Conservation (phyloP, 129 eudicot genomes). For the Flaveria sonorensis region DNA sequence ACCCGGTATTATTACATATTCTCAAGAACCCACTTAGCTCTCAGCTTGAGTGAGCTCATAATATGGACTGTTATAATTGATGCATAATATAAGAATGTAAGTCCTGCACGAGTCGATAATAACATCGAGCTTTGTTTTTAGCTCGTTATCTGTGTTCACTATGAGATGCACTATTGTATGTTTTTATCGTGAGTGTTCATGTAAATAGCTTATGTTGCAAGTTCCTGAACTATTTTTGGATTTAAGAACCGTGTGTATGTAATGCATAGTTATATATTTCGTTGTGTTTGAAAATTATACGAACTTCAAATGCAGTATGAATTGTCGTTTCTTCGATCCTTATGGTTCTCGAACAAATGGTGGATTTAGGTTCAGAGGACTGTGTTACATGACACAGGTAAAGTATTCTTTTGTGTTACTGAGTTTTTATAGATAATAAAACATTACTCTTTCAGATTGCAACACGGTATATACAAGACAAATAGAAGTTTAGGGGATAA, state of each 20-base stretch:
- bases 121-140: constrained; percentile 12
- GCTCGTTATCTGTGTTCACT: constrained; percentile 14
- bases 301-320: too few species aligned
- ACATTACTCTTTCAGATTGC: too few species aligned
- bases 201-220: constrained; percentile 25
- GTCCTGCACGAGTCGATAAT: constrained; percentile 21
- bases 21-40: constrained; percentile 14
- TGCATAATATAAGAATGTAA: constrained; percentile 21
- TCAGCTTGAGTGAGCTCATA: constrained; percentile 25
- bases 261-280: neutral
- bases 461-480: too few species aligned
- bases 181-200: constrained; percentile 10
- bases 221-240: neutral
- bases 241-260: constrained; percentile 16
- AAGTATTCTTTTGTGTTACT: too few species aligned
- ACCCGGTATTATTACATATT: neutral
- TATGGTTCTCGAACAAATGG: too few species aligned
- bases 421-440: too few species aligned
- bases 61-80: constrained; percentile 10
- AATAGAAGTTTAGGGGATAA: too few species aligned
- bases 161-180: neutral
- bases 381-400: too few species aligned
- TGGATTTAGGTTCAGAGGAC: too few species aligned
- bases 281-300: too few species aligned
- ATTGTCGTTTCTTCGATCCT: too few species aligned